phyloP scores from a whole-genome alignment of 2,329 filamentous ascomycete species.

The Fusarium sp. region DNA sequence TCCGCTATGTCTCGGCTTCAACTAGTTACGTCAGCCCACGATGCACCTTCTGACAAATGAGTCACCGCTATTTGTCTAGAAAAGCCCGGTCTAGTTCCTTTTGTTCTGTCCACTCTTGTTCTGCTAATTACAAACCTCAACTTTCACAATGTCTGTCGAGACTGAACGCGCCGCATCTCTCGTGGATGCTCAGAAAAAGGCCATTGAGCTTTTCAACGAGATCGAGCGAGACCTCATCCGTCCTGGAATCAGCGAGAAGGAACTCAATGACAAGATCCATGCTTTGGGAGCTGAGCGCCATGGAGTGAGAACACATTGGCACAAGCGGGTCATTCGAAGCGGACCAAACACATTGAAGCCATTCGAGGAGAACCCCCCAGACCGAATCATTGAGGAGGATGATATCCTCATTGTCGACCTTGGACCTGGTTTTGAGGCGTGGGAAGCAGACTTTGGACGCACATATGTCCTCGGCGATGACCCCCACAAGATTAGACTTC shows the following conservation, averaged over 20 bases:
- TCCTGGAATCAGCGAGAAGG: neutral
- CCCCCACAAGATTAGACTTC: constrained; percentile 56
- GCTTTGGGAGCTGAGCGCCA: constrained; percentile 45
- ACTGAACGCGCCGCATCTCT: constrained; percentile 43
- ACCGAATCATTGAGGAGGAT: constrained; percentile 59
- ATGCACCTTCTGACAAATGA: neutral
- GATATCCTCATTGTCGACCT: constrained; percentile 66
- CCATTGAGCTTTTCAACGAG: constrained; percentile 58
- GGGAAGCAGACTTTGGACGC: constrained; percentile 56
- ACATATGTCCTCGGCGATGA: constrained; percentile 64
- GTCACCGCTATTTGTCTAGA: neutral
- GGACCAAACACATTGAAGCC: constrained; percentile 62
- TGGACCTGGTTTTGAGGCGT: constrained; percentile 64
- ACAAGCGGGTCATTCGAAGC: constrained; percentile 63
- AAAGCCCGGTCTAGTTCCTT: neutral
- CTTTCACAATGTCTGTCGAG: neutral
- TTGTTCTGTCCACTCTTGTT: neutral
- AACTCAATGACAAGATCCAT: constrained; percentile 61
- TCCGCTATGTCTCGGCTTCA: neutral
- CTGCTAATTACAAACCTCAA: neutral
- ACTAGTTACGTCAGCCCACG: neutral
- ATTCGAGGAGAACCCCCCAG: constrained; percentile 62
- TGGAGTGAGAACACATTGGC: constrained; percentile 62
- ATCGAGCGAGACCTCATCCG: constrained; percentile 50
- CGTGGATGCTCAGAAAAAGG: constrained; percentile 60